Evolutionary conservation across 305 asterid genomes (phyloP), one percentile per base, ranked within the genome.

Genomic region (Fraxinus greggii): DNA sequence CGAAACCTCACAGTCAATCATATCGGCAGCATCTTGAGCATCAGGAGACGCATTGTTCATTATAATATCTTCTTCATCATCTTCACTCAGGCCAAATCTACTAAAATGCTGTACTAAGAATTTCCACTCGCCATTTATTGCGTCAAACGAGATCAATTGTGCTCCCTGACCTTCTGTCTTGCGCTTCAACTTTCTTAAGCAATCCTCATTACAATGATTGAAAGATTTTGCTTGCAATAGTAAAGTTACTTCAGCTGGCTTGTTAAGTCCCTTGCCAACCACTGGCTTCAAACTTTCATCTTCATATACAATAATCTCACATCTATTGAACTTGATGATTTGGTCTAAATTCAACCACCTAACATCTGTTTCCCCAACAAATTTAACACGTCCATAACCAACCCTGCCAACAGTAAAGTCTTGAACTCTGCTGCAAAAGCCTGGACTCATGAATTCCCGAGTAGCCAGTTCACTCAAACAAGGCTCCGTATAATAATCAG

Each of bases 101-200:
- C 99, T 95, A 86, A 95, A 95, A 87, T 93, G 99, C 76, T 91
- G 92, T 82, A 95, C 99, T 6, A 76, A 77, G 83, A 95, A 95
- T 75, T 90, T 94, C 99, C 98, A 95, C 86, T 93, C 93, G 40
- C 97, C 86, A 63, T 70, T 82, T 76, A 77, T 59, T 56, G 87
- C 88, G 82, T 94, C 92, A 81, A 91, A 94, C 23, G 98, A 95
- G 80, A 92, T 80, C 88, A 90, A 94, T 7, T 85, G 78, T 21
- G 97, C 99, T 81, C 98, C 98, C 87, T 93, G 98, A 72, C 92
- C 90, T 86, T 88, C 93, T 7, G 93, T 85, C 85, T 78, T 90
- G 81, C 76, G 78, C 85, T 88, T 89, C 89, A 95, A 88, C 35
- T 88, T 91, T 77, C 75, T 75, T 0, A 83, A 74, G 42, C 72